These are phyloP conservation scores for Podila epigama DNA, from an alignment of 192 early-diverging fungal species.

Conservation along the genomic window DNA sequence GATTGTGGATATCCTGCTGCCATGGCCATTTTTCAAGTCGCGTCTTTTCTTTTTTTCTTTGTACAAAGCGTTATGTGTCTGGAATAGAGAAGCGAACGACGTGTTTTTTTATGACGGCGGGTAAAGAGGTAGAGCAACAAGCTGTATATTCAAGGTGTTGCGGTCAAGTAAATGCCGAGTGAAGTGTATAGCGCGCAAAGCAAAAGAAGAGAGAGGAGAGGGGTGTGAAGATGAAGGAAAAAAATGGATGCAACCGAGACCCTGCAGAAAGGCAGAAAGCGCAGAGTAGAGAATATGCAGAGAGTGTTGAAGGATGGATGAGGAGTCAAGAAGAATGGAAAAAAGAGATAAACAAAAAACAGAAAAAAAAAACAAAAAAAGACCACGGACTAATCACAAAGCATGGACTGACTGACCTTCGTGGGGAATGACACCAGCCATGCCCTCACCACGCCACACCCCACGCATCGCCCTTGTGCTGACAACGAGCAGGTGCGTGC, in stretches of 20 bases:
- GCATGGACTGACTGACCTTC: not conserved
- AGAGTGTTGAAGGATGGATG: not conserved
- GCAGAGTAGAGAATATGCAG: not conserved
- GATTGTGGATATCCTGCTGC: constrained; percentile 38
- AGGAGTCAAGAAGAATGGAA: not conserved
- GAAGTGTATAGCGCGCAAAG: not conserved
- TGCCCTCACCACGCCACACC: not conserved
- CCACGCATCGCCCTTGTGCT: no score
- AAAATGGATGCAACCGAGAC: not conserved
- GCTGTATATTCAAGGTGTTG: no score
- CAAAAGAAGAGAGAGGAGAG: not conserved
- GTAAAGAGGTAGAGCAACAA: no score
- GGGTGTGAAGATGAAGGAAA: not conserved
- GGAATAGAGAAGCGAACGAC: no score
- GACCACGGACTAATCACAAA: not conserved
- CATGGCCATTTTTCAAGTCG: constrained; percentile 49
- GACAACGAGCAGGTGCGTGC: no score
- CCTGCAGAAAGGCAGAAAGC: not conserved
- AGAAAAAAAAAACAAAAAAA: not conserved
- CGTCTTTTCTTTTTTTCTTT: no score
- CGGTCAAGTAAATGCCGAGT: not conserved
- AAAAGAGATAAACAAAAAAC: not conserved
- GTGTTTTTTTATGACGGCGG: no score
- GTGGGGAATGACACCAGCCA: not conserved
- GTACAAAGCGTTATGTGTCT: no score